phyloP scores from a whole-genome alignment of 2,329 filamentous ascomycete species.

The Fusarium continuum region DNA sequence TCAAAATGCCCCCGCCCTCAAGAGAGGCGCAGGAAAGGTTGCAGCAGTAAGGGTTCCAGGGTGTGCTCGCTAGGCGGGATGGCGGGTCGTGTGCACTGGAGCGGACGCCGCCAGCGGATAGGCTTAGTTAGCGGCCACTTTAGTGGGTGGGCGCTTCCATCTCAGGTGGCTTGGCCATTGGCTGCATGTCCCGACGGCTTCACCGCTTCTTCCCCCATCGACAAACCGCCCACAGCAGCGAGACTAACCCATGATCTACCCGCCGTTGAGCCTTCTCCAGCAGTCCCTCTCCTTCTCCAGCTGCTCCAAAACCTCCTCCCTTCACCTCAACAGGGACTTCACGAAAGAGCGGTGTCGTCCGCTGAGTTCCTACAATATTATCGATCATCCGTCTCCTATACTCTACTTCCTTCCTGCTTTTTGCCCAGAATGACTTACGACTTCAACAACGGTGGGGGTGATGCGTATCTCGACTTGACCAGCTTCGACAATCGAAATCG shows the following conservation, averaged over 20 bases:
- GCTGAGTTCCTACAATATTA: slow-evolving; percentile 50
- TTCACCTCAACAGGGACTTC: slow-evolving; percentile 45
- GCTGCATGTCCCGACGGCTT: slow-evolving; percentile 48
- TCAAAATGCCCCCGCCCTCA: slow-evolving; percentile 10
- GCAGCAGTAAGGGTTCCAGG: slow-evolving; percentile 29
- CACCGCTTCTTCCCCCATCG: slow-evolving; percentile 52
- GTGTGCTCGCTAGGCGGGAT: slow-evolving; percentile 23
- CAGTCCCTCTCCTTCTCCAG: slow-evolving; percentile 41
- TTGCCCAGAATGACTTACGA: slow-evolving; percentile 64
- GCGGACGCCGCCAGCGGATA: slow-evolving; percentile 41
- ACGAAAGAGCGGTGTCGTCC: slow-evolving; percentile 58
- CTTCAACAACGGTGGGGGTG: slow-evolving; percentile 65
- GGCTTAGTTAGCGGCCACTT: slow-evolving; percentile 38
- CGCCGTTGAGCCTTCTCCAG: slow-evolving; percentile 41
- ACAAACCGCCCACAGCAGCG: slow-evolving; percentile 42
- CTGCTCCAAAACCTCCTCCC: slow-evolving; percentile 44
- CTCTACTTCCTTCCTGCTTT: slow-evolving; percentile 48
- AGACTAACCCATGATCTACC: slow-evolving; percentile 39
- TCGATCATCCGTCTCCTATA: slow-evolving; percentile 43
- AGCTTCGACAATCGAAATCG: slow-evolving; percentile 67
- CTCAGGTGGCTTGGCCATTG: slow-evolving; percentile 49
- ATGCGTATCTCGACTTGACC: slow-evolving; percentile 68
- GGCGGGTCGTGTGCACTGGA: slow-evolving; percentile 29
- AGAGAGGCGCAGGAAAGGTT: slow-evolving; percentile 40
- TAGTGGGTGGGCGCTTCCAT: slow-evolving; percentile 37